These are phyloP conservation scores for Primulina tabacum DNA, from an alignment of 257 asterid species.

Conservation along the genomic window DNA sequence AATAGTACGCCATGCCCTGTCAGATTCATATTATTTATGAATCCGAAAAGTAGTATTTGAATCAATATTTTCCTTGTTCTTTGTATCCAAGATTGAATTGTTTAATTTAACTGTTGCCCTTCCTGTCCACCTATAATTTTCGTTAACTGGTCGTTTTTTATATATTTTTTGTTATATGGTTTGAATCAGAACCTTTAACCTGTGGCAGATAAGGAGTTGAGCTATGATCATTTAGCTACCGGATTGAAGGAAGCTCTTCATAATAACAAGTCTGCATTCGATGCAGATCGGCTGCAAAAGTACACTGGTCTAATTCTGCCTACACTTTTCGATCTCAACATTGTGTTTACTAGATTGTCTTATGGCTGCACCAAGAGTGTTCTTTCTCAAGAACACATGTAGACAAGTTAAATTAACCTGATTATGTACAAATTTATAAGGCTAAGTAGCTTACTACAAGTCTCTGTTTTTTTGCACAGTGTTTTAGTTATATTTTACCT, in stretches of 20 bases:
- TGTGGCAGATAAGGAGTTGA: constrained; percentile 70
- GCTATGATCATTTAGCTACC: constrained; percentile 81
- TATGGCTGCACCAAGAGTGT: not conserved
- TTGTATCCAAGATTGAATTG: not conserved
- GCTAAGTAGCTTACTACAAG: not conserved
- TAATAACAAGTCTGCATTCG: constrained; percentile 77
- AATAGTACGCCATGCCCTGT: too few species aligned
- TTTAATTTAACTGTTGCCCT: not conserved
- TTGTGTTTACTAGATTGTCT: not conserved
- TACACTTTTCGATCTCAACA: not conserved
- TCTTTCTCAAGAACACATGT: constrained; percentile 3
- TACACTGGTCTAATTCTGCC: constrained; percentile 52
- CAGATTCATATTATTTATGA: not conserved
- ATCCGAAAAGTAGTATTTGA: not conserved
- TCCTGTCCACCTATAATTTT: not conserved
- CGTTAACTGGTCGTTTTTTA: not conserved
- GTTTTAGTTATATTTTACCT: not conserved
- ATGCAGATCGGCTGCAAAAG: constrained; percentile 86
- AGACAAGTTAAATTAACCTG: not conserved
- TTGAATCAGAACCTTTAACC: constrained; percentile 5
- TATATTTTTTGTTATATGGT: not conserved
- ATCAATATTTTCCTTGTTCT: not conserved
- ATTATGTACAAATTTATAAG: not conserved
- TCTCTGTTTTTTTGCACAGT: not conserved
- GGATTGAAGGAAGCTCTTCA: constrained; percentile 81